Evolutionary conservation across 2,329 filamentous ascomycete genomes (phyloP), one percentile per base, ranked within the genome.

Genomic region (Knoxdaviesia capensis): DNA sequence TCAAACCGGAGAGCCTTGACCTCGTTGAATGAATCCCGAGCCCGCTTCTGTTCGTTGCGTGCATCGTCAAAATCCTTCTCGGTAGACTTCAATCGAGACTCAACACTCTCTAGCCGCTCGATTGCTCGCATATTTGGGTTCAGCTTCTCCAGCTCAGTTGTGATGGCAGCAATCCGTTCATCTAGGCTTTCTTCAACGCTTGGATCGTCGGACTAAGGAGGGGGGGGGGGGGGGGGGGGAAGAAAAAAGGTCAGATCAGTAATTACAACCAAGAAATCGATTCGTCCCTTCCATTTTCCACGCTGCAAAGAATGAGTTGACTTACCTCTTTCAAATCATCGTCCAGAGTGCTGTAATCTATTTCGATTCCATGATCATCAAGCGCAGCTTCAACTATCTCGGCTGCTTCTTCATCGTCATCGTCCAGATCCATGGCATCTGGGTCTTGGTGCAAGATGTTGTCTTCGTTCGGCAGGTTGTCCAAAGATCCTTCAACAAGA

Each of bases 121-220:
- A 87, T 85, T 6, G 88, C 90, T 51, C 88, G 84, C 75, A 94
- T 92, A 58, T 98, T 96, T 30, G 90, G 90, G 47, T 90, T 87
- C 59, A 96, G 78, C 60, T 94, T 94, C 55, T 94, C 86, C 20
- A 98, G 73, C 50, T 94, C 83, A 32, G 70, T 65, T 38, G 77
- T 77, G 7, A 98, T 68, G 31, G 70, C 69, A 20, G 71, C 66
- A 48, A 98, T 85, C 52, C 77, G 79, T 42, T 93, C 83, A 42
- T 80, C 73, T 2, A 98, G 68, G 44, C 71, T 69, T 38, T 82
- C 74, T 53, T 94, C 88, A 29, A 80, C 62, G 46, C 76, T 74
- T 11, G 77, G 67, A 43, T 81, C 77, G 41, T 77, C 69, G 46
- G 77, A 72, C 75, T 87, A 20, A 20, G 20, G 20, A 20, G 20